Evolutionary conservation across 2,329 filamentous ascomycete genomes (phyloP).

Genomic region (Salinomyces thailandicus): DNA sequence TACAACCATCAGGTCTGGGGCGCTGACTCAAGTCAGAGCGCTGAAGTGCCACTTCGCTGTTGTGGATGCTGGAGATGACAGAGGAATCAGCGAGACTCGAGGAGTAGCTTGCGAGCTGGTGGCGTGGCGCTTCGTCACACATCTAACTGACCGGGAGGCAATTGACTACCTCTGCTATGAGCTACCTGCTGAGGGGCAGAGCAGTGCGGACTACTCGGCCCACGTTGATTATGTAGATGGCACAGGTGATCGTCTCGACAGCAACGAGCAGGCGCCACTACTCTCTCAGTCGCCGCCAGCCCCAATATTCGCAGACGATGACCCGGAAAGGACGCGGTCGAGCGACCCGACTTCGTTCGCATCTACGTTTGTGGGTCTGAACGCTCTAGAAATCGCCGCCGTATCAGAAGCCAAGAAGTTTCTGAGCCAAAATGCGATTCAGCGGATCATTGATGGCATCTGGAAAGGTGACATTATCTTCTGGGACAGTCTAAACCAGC

Average conservation of each 20-base stretch:
- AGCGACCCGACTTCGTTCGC: conserved; percentile 30
- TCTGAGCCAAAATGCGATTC: conserved; percentile 66
- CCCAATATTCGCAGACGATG: conserved; percentile 20
- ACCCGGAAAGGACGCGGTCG: conserved; percentile 8
- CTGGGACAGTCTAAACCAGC: conserved; percentile 67
- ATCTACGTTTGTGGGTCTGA: conserved; percentile 64
- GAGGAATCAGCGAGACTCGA: conserved; percentile 56
- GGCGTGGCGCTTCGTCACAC: conserved; percentile 65
- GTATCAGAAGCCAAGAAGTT: conserved; percentile 77
- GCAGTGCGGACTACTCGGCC: background rate
- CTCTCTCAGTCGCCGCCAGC: conserved; percentile 15
- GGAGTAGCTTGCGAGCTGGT: conserved; percentile 70
- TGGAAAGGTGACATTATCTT: conserved; percentile 83
- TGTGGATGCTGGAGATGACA: conserved; percentile 49
- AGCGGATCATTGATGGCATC: conserved; percentile 72
- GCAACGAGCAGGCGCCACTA: conserved; percentile 9
- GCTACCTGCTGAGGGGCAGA: conserved; percentile 38
- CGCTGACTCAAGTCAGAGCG: conserved; percentile 51
- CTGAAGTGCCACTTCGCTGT: conserved; percentile 64
- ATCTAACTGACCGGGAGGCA: conserved; percentile 60
- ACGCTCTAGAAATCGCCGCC: conserved; percentile 77
- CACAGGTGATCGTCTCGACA: conserved; percentile 12
- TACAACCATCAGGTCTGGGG: background rate
- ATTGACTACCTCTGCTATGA: conserved; percentile 67
- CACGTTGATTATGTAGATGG: conserved; percentile 10